Conservation (phyloP, 805 yeast genomes). For the Wickerhamiella slavikovae region DNA sequence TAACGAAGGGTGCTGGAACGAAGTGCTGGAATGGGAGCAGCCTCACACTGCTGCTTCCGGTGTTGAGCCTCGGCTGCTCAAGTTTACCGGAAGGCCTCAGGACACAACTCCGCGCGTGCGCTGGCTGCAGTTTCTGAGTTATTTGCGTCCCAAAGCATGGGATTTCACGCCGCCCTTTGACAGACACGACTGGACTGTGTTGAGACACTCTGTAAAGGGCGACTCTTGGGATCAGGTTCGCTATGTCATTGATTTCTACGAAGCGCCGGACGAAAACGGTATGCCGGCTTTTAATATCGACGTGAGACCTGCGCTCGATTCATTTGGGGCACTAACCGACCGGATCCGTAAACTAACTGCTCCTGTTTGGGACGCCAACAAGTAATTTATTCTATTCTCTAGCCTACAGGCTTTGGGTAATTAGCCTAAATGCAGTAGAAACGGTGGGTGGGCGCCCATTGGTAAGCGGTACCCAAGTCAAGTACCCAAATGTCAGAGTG, state of each 20-base stretch:
- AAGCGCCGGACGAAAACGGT: slow-evolving; percentile 73
- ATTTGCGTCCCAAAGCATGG: slow-evolving; percentile 50
- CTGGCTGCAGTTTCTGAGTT: slow-evolving; percentile 41
- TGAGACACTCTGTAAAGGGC: slow-evolving; percentile 29
- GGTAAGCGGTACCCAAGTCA: no score
- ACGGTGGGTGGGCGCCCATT: no score
- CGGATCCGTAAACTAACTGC: slow-evolving; percentile 23
- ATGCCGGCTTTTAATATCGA: slow-evolving; percentile 83
- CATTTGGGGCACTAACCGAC: slow-evolving; percentile 38
- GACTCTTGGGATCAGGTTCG: slow-evolving; percentile 46
- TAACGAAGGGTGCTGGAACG: slow-evolving; percentile 96
- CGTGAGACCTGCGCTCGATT: slow-evolving; percentile 88
- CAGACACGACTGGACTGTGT: slow-evolving; percentile 95
- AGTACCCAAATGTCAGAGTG: no score
- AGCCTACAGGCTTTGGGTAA: no score
- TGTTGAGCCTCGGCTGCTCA: slow-evolving; percentile 52
- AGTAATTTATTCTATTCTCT: no score
- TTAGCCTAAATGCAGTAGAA: no score
- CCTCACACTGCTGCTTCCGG: slow-evolving; percentile 36
- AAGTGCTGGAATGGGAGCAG: slow-evolving; percentile 79
- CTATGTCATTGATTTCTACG: slow-evolving; percentile 86
- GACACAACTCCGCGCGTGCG: slow-evolving; percentile 75
- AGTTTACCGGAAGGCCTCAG: slow-evolving; percentile 83
- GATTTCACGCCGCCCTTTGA: slow-evolving; percentile 81
- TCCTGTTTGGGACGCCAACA: slow-evolving; percentile 1